These are phyloP conservation scores for Triticum turgidum DNA, from an alignment of 176 grass and related monocot genomes.

Conservation along the genomic window DNA sequence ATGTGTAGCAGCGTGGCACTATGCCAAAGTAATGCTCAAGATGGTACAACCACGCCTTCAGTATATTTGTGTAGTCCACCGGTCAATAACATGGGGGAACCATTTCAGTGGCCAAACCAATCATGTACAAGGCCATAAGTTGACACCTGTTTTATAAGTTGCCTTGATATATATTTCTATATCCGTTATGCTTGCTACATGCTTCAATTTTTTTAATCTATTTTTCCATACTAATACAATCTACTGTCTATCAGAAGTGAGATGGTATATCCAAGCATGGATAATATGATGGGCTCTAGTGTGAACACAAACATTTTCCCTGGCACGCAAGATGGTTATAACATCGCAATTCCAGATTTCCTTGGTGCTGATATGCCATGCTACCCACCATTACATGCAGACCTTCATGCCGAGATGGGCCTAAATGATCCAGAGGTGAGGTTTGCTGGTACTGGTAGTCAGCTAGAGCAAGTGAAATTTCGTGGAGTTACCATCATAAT, in stretches of 20 bases:
- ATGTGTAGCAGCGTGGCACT: background rate
- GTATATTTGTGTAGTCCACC: conserved; percentile 14
- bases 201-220: background rate
- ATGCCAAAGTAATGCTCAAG: background rate
- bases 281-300: conserved; percentile 54
- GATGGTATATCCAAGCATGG: conserved; percentile 59
- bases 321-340: conserved; percentile 73
- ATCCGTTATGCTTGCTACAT: background rate
- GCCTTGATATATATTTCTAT: conserved; percentile 18
- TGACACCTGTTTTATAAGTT: conserved; percentile 18
- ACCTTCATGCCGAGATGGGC: conserved; percentile 66
- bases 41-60: background rate
- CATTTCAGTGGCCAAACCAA: conserved; percentile 10
- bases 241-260: conserved; percentile 46
- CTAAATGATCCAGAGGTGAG: conserved; percentile 49
- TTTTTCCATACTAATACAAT: conserved; percentile 15
- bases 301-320: conserved; percentile 59
- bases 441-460: conserved; percentile 18
- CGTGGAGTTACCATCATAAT: background rate
- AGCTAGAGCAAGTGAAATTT: background rate
- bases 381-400: conserved; percentile 65
- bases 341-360: conserved; percentile 80
- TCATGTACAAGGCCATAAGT: conserved; percentile 10
- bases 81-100: background rate
- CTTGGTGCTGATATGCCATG: conserved; percentile 73